A percentile compares a stretch with the other conserved stretches of the same genome.
Evolutionary conservation across 1,139 yeast genomes (phyloP).

Genomic region (Debaryomycetaceae sp.): DNA sequence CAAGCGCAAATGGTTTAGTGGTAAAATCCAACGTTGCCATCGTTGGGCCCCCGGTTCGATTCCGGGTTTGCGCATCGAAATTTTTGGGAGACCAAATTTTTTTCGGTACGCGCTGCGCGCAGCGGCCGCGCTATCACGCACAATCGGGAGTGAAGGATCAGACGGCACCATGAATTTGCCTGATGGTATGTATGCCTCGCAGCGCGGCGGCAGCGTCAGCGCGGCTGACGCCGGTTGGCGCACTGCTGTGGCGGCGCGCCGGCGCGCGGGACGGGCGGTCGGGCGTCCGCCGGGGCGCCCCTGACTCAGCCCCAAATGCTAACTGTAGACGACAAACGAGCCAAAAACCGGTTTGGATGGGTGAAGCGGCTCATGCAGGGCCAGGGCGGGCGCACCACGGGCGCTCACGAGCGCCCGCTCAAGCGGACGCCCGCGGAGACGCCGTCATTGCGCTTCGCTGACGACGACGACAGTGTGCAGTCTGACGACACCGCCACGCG

Average conservation of each 20-base stretch:
- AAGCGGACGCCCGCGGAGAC: conserved; percentile 2
- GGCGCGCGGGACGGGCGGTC: too few relatives aligned
- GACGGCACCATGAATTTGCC: too few relatives aligned
- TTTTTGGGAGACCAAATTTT: too few relatives aligned
- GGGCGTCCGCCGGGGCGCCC: too few relatives aligned
- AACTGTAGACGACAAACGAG: conserved; percentile 18
- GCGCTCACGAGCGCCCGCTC: conserved; percentile 7
- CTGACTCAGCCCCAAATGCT: conserved; percentile 1
- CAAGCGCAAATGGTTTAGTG: conserved; percentile 11
- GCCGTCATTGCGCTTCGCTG: conserved; percentile 4
- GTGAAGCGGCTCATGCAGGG: conserved; percentile 46
- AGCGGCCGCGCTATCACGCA: too few relatives aligned
- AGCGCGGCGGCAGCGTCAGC: too few relatives aligned
- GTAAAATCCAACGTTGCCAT: conserved; percentile 15
- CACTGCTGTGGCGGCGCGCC: too few relatives aligned
- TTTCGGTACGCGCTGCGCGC: too few relatives aligned
- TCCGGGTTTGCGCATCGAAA: conserved; percentile 16
- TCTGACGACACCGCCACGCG: conserved; percentile 7
- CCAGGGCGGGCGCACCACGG: conserved; percentile 20
- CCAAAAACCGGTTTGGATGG: conserved; percentile 34
- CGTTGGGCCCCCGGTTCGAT: conserved; percentile 16
- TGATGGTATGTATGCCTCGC: too few relatives aligned
- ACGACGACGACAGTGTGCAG: conserved; percentile 3
- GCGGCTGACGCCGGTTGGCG: too few relatives aligned
- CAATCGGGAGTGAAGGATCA: too few relatives aligned